Percentiles rank a stretch among this genome's conserved stretches.
These are phyloP conservation scores for Chlamydomonas sphaeroides DNA, from an alignment of 139 green algal species.

Conservation along the genomic window DNA sequence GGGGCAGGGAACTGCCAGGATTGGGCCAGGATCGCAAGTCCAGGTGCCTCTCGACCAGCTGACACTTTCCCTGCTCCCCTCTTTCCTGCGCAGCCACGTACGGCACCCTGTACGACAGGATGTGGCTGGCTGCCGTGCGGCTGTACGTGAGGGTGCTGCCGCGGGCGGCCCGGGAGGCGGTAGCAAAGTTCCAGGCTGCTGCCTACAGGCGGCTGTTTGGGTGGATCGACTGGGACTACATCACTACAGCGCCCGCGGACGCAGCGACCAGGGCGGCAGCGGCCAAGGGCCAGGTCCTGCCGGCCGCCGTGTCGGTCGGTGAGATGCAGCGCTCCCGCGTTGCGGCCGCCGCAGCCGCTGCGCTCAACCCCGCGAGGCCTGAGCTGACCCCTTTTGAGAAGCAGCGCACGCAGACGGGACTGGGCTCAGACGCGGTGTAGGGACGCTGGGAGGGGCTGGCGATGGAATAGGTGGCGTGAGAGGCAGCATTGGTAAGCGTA, in stretches of 20 bases:
- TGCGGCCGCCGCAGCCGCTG: no score
- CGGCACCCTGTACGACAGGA: constrained; percentile 38
- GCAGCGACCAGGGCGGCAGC: background rate
- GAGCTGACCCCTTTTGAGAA: constrained; percentile 18
- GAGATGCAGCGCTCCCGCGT: background rate
- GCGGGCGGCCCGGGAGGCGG: background rate
- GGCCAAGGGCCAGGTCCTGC: background rate
- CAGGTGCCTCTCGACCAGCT: no score
- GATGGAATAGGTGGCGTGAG: no score
- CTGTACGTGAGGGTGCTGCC: constrained; percentile 16
- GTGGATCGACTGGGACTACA: constrained; percentile 27
- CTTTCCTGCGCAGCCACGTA: constrained; percentile 19
- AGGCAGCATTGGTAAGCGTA: no score
- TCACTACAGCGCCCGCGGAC: constrained; percentile 3
- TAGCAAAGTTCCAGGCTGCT: background rate
- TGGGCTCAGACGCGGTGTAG: constrained; percentile 30
- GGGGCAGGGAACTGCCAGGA: no score
- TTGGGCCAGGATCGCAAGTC: background rate
- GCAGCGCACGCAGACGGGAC: background rate
- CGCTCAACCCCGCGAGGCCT: no score
- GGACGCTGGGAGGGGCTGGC: no score
- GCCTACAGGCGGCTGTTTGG: background rate
- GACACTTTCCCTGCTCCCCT: background rate
- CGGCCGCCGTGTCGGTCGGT: background rate
- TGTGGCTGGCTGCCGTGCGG: constrained; percentile 8